These are phyloP conservation scores for Hapsidospora chrysogenum DNA, from an alignment of 495 filamentous ascomycete species.

Conservation along the genomic window DNA sequence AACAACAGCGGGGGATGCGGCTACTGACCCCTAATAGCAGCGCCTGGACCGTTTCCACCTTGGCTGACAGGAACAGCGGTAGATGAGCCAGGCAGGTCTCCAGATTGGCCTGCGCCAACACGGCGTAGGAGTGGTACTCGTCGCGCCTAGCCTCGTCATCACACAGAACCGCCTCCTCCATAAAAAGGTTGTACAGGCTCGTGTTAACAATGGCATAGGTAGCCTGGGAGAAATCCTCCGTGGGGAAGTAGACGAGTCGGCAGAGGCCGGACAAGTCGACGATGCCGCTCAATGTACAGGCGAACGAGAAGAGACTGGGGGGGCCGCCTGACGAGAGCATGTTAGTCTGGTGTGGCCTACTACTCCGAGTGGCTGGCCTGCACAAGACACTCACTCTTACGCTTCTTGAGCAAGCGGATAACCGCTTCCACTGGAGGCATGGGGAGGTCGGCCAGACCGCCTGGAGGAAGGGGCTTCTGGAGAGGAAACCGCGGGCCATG, in stretches of 20 bases:
- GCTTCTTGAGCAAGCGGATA: slow-evolving; percentile 28
- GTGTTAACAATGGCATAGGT: slow-evolving; percentile 40
- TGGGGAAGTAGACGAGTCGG: slow-evolving; percentile 40
- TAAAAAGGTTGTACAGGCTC: slow-evolving; percentile 38
- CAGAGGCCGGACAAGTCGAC: slow-evolving; percentile 42
- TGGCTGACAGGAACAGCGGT: slow-evolving; percentile 39
- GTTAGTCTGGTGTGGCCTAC: slow-evolving; percentile 3
- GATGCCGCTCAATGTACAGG: slow-evolving; percentile 25
- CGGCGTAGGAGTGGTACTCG: slow-evolving; percentile 20
- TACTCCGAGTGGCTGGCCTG: background rate
- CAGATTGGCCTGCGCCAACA: slow-evolving; percentile 37
- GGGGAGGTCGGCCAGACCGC: slow-evolving; percentile 28
- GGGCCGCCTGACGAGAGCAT: slow-evolving; percentile 10
- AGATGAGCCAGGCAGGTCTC: slow-evolving; percentile 40
- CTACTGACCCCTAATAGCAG: slow-evolving; percentile 37
- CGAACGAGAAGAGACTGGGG: slow-evolving; percentile 19
- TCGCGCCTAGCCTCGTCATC: slow-evolving; percentile 12
- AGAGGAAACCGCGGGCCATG: slow-evolving; percentile 26
- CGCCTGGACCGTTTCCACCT: slow-evolving; percentile 40
- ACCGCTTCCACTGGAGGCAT: slow-evolving; percentile 39
- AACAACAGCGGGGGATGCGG: background rate
- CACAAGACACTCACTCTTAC: slow-evolving; percentile 18
- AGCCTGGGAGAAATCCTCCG: slow-evolving; percentile 36
- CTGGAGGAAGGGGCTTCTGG: slow-evolving; percentile 22
- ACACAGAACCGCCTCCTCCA: slow-evolving; percentile 24